Conservation (phyloP, 768 basidiomycete genomes). For the Pleurotus giganteus region DNA sequence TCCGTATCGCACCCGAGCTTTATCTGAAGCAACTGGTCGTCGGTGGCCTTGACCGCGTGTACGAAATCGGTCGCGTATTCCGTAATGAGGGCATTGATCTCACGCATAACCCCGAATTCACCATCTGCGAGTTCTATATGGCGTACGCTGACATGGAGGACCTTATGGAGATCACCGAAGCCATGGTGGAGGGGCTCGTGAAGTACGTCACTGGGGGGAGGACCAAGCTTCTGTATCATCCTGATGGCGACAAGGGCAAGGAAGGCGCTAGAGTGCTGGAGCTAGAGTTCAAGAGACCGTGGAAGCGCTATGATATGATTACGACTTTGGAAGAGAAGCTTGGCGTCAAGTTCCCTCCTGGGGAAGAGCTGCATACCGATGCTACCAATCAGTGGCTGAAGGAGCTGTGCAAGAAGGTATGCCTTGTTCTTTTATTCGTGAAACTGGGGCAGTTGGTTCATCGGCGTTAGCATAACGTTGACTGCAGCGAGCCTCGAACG, state of each 20-base stretch:
- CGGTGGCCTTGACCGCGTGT: slow-evolving; percentile 96
- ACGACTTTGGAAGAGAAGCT: slow-evolving; percentile 93
- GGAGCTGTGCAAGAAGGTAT: slow-evolving; percentile 81
- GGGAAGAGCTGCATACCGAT: slow-evolving; percentile 82
- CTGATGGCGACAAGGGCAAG: slow-evolving; percentile 87
- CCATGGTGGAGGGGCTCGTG: slow-evolving; percentile 87
- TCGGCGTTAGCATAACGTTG: slow-evolving; percentile 80
- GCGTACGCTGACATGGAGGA: slow-evolving; percentile 99
- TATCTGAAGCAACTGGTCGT: slow-evolving; percentile 98
- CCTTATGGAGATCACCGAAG: slow-evolving; percentile 95
- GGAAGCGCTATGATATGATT: slow-evolving; percentile 99
- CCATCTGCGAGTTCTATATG: slow-evolving; percentile 99
- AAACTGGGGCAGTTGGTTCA: not conserved
- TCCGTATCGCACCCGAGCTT: slow-evolving; percentile 96
- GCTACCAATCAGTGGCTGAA: slow-evolving; percentile 88
- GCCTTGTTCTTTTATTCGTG: not conserved
- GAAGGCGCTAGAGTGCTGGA: slow-evolving; percentile 59
- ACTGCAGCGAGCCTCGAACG: slow-evolving; percentile 94
- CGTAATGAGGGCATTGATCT: slow-evolving; percentile 98
- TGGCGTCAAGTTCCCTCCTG: slow-evolving; percentile 87
- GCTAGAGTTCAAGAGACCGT: slow-evolving; percentile 89
- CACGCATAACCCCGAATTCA: slow-evolving; percentile 99
- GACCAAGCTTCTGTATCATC: slow-evolving; percentile 83
- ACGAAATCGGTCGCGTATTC: slow-evolving; percentile 98
- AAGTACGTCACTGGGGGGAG: slow-evolving; percentile 79